Conservation (phyloP, 441 rosid species). For the Sinapis alba region DNA sequence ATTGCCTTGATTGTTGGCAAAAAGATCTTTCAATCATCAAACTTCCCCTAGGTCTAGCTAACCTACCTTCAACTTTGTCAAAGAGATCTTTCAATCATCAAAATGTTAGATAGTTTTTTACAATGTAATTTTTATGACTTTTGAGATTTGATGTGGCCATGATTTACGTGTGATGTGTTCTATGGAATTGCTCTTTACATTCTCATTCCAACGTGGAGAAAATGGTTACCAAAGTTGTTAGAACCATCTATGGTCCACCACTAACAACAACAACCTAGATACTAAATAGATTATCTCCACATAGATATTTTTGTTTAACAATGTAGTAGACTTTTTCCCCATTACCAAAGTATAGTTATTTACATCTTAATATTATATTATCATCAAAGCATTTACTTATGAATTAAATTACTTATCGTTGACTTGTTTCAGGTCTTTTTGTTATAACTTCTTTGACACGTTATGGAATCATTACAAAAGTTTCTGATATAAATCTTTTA, state of each 20-base stretch:
- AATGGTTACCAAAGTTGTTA: constrained; percentile 17
- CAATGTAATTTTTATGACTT: background rate
- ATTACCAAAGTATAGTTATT: background rate
- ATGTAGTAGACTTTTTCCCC: constrained; percentile 15
- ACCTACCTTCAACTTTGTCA: constrained; percentile 22
- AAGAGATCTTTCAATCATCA: background rate
- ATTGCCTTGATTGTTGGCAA: constrained; percentile 39
- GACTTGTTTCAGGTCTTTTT: constrained; percentile 13
- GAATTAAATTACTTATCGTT: constrained; percentile 4
- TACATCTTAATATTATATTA: background rate
- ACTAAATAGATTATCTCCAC: constrained; percentile 18
- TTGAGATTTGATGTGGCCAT: constrained; percentile 8
- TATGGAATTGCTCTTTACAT: background rate
- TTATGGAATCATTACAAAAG: background rate
- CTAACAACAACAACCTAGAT: constrained; percentile 26
- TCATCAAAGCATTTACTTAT: background rate
- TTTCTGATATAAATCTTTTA: constrained; percentile 10
- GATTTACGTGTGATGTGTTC: constrained; percentile 10
- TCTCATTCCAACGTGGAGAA: constrained; percentile 20
- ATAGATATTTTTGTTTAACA: constrained; percentile 1
- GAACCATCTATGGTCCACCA: constrained; percentile 38
- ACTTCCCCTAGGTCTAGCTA: constrained; percentile 10
- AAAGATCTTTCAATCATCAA: constrained; percentile 30
- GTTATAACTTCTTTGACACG: background rate
- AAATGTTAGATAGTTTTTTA: background rate